Conservation (phyloP, 805 yeast species). For the Tetrapisispora arboricola region DNA sequence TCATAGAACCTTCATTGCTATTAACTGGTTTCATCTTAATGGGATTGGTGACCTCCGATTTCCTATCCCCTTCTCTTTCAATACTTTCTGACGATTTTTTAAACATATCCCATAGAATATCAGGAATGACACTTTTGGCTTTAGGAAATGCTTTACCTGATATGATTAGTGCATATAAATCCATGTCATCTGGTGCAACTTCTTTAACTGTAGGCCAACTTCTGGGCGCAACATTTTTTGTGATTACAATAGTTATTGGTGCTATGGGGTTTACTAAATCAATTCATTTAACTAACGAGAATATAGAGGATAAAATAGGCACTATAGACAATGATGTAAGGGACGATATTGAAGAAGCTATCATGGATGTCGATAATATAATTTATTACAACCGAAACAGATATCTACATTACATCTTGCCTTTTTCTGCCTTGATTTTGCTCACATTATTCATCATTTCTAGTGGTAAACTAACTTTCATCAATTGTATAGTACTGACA, state of each 20-base stretch:
- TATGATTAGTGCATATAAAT: slow-evolving; percentile 71
- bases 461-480: slow-evolving; percentile 43
- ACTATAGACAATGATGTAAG: background rate
- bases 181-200: slow-evolving; percentile 61
- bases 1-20: slow-evolving; percentile 1
- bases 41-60: slow-evolving; percentile 76
- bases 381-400: slow-evolving; percentile 28
- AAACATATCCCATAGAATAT: slow-evolving; percentile 60
- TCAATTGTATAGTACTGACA: slow-evolving; percentile 52
- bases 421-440: slow-evolving; percentile 43
- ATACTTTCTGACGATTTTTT: slow-evolving; percentile 47
- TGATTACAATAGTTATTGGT: slow-evolving; percentile 73
- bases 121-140: slow-evolving; percentile 82
- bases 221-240: slow-evolving; percentile 82
- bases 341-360: background rate
- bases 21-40: slow-evolving; percentile 20
- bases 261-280: slow-evolving; percentile 62
- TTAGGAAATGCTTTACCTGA: slow-evolving; percentile 93
- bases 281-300: slow-evolving; percentile 35
- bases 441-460: slow-evolving; percentile 42
- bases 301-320: background rate
- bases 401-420: slow-evolving; percentile 51
- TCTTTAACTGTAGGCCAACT: slow-evolving; percentile 82
- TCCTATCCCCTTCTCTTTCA: slow-evolving; percentile 67
- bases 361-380: background rate